Conservation (phyloP, 2,329 filamentous ascomycete species). For the Anisogramma anomala region DNA sequence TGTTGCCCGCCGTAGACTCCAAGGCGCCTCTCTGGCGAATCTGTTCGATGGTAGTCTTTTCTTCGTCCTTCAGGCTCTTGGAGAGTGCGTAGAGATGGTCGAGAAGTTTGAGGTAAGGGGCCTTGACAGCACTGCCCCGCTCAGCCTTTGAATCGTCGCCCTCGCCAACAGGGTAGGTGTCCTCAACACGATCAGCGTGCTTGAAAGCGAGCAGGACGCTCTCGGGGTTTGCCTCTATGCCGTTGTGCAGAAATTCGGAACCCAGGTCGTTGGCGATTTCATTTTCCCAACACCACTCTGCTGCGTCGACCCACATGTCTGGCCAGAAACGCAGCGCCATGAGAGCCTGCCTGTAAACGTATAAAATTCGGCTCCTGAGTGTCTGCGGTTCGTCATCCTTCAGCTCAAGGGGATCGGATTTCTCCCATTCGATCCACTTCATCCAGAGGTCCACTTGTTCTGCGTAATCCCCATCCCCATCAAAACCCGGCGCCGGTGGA, state of each 20-base stretch:
- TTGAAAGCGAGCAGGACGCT: slow-evolving; percentile 84
- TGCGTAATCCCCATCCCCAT: slow-evolving; percentile 73
- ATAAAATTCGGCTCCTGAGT: slow-evolving; percentile 70
- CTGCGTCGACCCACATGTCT: slow-evolving; percentile 89
- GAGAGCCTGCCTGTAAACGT: slow-evolving; percentile 84
- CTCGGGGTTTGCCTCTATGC: slow-evolving; percentile 83
- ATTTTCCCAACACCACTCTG: slow-evolving; percentile 83
- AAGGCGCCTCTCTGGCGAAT: slow-evolving; percentile 37
- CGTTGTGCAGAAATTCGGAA: slow-evolving; percentile 67
- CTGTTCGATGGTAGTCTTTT: slow-evolving; percentile 45
- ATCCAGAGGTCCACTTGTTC: slow-evolving; percentile 85
- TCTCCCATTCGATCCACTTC: slow-evolving; percentile 91
- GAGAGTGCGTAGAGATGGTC: slow-evolving; percentile 81
- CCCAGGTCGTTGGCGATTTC: slow-evolving; percentile 50
- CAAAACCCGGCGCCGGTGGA: slow-evolving; percentile 73
- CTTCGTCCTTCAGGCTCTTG: slow-evolving; percentile 56
- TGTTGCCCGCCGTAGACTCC: slow-evolving; percentile 10
- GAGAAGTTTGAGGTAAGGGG: slow-evolving; percentile 72
- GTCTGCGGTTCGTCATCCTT: slow-evolving; percentile 66
- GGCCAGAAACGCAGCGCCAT: slow-evolving; percentile 94
- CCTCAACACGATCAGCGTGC: slow-evolving; percentile 77
- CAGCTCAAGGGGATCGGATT: slow-evolving; percentile 78
- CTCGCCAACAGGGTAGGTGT: slow-evolving; percentile 65
- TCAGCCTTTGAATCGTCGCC: slow-evolving; percentile 61
- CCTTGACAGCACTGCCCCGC: slow-evolving; percentile 67